Base-by-base conservation (phyloP, 208 protist species). In the Trichomonas tenax region DNA sequence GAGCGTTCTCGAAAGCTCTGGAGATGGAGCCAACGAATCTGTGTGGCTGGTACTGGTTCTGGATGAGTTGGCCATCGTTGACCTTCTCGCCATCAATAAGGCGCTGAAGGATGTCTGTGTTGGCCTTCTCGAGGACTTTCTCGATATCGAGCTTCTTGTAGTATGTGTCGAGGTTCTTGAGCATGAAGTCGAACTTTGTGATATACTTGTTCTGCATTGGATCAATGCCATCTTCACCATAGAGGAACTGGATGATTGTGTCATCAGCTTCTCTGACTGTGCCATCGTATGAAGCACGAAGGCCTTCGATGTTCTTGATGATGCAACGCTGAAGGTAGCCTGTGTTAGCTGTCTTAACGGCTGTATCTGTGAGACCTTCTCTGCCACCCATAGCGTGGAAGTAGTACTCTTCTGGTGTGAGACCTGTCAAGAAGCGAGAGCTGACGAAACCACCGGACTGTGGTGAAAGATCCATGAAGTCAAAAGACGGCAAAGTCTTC, bases 331-430 rank as follows among this genome's bases (percentile, higher is more conserved):
- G 97, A 63, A 97, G 86, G 96, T 96, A 97, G n/a, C 99, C 99
- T 17, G 98, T 99, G 96, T 98, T 72, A 26, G 98, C 98, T 40
- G 99, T 99, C 97, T 99, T 99, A 36, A 99, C 99, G 41, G 99
- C 99, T 34, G 99, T 99, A 98, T 99, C 99, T 96, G 99, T 99
- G 8, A 99, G 98, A 99, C 99, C 96, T 97, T 99, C 99, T 95
- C 99, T 98, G 95, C 99, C 99, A 40, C 99, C 99, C 99, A 99
- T 99, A 97, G 98, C 99, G 98, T 99, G 99, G 97, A 99, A 99
- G 81, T 99, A 99, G 97, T 99, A 99, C 97, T 99, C 98, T 84
- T 99, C 98, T 44, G 99, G 99, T 6, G 98, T 98, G n/a, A 99
- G 98, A 95, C 99, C 99, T 15, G 99, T 99, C n/a, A 99, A 98